Percentiles rank a stretch among this genome's conserved stretches.
phyloP scores from a whole-genome alignment of 208 protist genomes.

The Balamuthia mandrillaris region DNA sequence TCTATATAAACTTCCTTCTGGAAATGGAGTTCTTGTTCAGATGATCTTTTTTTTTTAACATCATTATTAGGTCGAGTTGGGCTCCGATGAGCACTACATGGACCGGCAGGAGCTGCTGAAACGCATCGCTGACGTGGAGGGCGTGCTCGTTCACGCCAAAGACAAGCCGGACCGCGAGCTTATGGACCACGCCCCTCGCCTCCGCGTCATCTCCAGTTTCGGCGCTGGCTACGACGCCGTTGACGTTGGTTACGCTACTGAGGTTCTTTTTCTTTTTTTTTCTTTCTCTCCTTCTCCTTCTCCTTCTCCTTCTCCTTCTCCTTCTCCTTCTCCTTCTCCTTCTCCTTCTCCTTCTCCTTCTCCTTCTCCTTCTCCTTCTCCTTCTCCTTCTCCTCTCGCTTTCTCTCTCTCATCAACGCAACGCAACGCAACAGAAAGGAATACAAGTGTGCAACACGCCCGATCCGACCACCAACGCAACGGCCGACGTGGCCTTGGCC shows the following conservation, averaged over 20 bases:
- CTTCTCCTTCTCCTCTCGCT: too few relatives aligned
- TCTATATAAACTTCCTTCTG: neutral
- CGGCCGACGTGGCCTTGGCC: neutral
- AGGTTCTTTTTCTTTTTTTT: neutral
- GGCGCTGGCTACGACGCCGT: constrained; percentile 6
- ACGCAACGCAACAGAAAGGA: neutral
- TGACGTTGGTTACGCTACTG: neutral
- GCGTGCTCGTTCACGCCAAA: neutral
- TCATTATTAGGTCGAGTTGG: neutral
- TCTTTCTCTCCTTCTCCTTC: too few relatives aligned
- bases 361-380: too few relatives aligned
- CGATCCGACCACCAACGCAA: neutral
- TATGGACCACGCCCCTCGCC: neutral
- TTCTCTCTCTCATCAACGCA: too few relatives aligned
- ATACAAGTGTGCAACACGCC: constrained; percentile 13
- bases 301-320: neutral
- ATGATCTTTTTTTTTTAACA: neutral
- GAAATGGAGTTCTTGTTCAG: too few relatives aligned
- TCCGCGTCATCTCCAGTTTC: neutral
- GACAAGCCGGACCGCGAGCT: neutral
- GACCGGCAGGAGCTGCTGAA: neutral
- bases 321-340: too few relatives aligned
- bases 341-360: too few relatives aligned
- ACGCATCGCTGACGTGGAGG: neutral
- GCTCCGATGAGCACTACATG: neutral